Percentiles rank a stretch among this genome's conserved stretches.
Conservation (phyloP, 1,284 basidiomycete species). For the Phaffia rhodozyma region DNA sequence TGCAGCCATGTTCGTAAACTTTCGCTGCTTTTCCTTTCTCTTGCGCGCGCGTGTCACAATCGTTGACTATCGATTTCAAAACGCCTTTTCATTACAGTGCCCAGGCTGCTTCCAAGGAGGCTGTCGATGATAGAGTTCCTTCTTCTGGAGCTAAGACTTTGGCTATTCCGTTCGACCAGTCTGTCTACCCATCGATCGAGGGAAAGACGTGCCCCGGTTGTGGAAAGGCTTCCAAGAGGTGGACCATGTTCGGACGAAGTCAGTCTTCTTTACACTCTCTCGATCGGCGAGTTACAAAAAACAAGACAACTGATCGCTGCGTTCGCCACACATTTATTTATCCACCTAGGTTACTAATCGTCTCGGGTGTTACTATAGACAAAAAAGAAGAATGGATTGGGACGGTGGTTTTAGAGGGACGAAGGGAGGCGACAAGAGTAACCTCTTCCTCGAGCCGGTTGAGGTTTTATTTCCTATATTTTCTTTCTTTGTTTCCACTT, state of each 20-base stretch:
- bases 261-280: conserved; percentile 19
- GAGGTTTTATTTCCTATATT: no score
- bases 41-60: background rate
- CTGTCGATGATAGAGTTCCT: conserved; percentile 84
- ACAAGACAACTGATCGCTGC: no score
- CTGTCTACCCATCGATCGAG: conserved; percentile 48
- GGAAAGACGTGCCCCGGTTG: conserved; percentile 78
- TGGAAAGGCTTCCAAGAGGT: conserved; percentile 71
- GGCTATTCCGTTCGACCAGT: conserved; percentile 92
- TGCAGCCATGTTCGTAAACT: conserved; percentile 57
- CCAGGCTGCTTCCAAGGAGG: conserved; percentile 41
- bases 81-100: conserved; percentile 40
- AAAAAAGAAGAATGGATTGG: no score
- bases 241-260: conserved; percentile 77
- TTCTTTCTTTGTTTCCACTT: no score
- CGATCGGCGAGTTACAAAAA: no score
- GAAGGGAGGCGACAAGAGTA: no score
- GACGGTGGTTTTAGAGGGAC: no score
- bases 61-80: background rate
- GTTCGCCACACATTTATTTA: no score
- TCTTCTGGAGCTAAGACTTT: conserved; percentile 98
- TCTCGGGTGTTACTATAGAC: no score
- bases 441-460: no score
- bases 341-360: no score
- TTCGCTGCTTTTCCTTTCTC: conserved; percentile 5